These are phyloP conservation scores for Flaveria sonorensis DNA, from an alignment of 129 eudicot species.

Conservation along the genomic window DNA sequence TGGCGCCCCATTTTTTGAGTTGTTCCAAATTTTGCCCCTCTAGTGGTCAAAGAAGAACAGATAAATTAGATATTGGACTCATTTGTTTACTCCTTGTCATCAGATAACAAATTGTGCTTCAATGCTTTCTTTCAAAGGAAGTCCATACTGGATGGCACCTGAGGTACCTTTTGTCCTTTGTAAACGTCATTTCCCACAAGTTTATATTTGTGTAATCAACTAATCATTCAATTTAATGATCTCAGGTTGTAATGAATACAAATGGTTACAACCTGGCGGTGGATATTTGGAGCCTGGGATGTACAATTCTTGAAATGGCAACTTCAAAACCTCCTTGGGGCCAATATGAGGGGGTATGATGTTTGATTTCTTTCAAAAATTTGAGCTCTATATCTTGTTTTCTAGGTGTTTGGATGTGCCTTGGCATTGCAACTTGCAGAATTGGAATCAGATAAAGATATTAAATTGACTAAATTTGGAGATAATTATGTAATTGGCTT, in stretches of 20 bases:
- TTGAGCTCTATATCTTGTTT: background rate
- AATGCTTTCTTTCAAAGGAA: slow-evolving; percentile 96
- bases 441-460: no score
- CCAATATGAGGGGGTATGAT: slow-evolving; percentile 85
- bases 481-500: background rate
- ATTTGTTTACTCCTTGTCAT: slow-evolving; percentile 30
- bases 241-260: slow-evolving; percentile 85
- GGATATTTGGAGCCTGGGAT: slow-evolving; percentile 97
- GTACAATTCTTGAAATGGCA: slow-evolving; percentile 97
- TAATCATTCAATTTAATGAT: slow-evolving; percentile 17
- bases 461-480: no score
- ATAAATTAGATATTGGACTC: background rate
- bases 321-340: slow-evolving; percentile 97
- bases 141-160: slow-evolving; percentile 99
- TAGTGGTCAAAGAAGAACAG: slow-evolving; percentile 4
- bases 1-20: background rate
- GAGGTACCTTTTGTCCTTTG: slow-evolving; percentile 52
- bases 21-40: background rate
- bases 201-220: slow-evolving; percentile 4
- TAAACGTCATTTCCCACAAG: background rate
- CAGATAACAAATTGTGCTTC: slow-evolving; percentile 73
- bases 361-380: background rate
- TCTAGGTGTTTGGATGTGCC: slow-evolving; percentile 6
- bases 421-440: no score
- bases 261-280: slow-evolving; percentile 89